A percentile compares a stretch with the other conserved stretches of the same genome.
These are phyloP conservation scores for Phytophthora tentaculata DNA, from an alignment of 352 stramenopile species.

Conservation along the genomic window DNA sequence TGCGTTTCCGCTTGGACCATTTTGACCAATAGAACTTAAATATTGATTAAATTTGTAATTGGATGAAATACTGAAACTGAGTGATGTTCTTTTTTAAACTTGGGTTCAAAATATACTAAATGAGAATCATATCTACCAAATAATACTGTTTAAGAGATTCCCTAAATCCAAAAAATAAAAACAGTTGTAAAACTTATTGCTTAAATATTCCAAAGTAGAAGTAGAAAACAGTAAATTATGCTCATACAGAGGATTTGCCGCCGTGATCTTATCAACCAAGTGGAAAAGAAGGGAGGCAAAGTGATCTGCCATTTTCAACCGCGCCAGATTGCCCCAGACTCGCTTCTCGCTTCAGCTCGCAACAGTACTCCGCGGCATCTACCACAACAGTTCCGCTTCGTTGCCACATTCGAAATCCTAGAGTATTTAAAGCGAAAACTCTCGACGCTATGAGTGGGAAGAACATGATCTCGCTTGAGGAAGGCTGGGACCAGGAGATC, in stretches of 20 bases:
- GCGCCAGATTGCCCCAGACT: background rate
- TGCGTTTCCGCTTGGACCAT: constrained; percentile 9
- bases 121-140: background rate
- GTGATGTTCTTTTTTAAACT: constrained; percentile 2
- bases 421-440: constrained; percentile 7
- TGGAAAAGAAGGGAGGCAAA: constrained; percentile 17
- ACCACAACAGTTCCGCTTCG: background rate
- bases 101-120: constrained; percentile 14
- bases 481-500: constrained; percentile 89
- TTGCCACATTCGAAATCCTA: background rate
- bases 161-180: too few relatives aligned
- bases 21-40: constrained; percentile 19
- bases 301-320: constrained; percentile 14
- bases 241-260: constrained; percentile 13
- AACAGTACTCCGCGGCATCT: background rate
- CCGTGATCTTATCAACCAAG: constrained; percentile 28
- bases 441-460: constrained; percentile 68
- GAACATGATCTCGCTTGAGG: constrained; percentile 85
- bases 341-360: background rate
- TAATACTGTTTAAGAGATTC: constrained; percentile 3
- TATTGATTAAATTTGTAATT: background rate
- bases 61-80: constrained; percentile 1
- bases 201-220: constrained; percentile 7
- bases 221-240: background rate
- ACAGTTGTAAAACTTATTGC: background rate